A percentile compares a stretch with the other conserved stretches of the same genome.
These are phyloP conservation scores for Pyrenophora teres DNA, from an alignment of 2,329 filamentous ascomycete species.

Conservation along the genomic window DNA sequence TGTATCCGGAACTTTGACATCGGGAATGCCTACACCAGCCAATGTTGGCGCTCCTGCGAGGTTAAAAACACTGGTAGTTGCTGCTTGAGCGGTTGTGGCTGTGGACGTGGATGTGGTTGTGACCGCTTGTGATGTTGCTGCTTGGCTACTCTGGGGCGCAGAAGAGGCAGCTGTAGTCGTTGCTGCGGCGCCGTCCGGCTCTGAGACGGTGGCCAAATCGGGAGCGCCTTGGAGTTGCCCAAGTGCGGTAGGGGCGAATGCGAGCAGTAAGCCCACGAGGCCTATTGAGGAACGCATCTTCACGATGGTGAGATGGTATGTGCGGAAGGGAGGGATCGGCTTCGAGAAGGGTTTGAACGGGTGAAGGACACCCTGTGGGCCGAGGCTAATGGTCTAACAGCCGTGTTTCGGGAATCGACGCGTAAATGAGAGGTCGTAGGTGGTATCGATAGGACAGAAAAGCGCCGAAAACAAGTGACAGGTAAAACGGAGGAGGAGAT, in stretches of 20 bases:
- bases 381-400: constrained; percentile 12
- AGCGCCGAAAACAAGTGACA: constrained; percentile 42
- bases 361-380: constrained; percentile 32
- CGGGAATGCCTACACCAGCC: constrained; percentile 64
- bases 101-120: constrained; percentile 14
- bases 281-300: constrained; percentile 39
- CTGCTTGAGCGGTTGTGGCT: constrained; percentile 20
- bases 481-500: constrained; percentile 31
- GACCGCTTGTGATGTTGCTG: constrained; percentile 19
- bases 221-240: constrained; percentile 40
- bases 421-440: constrained; percentile 14
- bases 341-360: constrained; percentile 13
- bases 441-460: constrained; percentile 22
- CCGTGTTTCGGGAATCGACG: constrained; percentile 3
- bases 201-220: constrained; percentile 32
- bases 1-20: constrained; percentile 80
- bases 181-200: constrained; percentile 27
- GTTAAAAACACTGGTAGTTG: constrained; percentile 46
- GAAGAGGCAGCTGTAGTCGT: constrained; percentile 12
- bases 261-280: constrained; percentile 38
- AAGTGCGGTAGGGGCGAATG: constrained; percentile 36
- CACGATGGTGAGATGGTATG: constrained; percentile 17
- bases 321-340: constrained; percentile 13
- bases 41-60: constrained; percentile 53
- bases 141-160: constrained; percentile 11